A percentile compares a stretch with the other conserved stretches of the same genome.
These are phyloP conservation scores for Marasmius oreades DNA, from an alignment of 1,284 basidiomycete species.

Conservation along the genomic window DNA sequence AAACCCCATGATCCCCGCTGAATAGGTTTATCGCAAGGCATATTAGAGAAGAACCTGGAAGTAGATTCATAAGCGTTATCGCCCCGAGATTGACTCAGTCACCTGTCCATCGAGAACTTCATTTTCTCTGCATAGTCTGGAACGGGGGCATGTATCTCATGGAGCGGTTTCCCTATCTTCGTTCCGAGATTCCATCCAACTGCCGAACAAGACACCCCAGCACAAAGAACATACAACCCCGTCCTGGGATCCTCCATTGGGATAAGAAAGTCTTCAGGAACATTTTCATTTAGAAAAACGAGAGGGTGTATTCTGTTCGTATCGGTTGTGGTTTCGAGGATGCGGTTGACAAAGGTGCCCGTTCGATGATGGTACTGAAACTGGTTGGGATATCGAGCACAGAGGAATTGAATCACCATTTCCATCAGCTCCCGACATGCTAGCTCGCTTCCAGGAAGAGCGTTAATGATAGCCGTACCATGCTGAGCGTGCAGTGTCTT, in stretches of 20 bases:
- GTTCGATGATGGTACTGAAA: slow-evolving; percentile 33
- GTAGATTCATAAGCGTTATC: neutral
- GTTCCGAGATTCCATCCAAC: slow-evolving; percentile 43
- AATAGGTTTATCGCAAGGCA: slow-evolving; percentile 43
- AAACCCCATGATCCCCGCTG: slow-evolving; percentile 49
- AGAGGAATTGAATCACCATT: slow-evolving; percentile 48
- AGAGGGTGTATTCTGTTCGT: slow-evolving; percentile 31
- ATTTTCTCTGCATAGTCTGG: slow-evolving; percentile 48
- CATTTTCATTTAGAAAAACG: slow-evolving; percentile 40
- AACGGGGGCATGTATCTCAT: slow-evolving; percentile 42
- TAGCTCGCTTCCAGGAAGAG: slow-evolving; percentile 36
- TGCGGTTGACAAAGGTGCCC: slow-evolving; percentile 37
- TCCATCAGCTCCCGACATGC: slow-evolving; percentile 46
- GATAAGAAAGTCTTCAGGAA: slow-evolving; percentile 49
- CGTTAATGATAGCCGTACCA: slow-evolving; percentile 35
- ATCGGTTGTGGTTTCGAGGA: slow-evolving; percentile 33
- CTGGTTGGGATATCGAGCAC: slow-evolving; percentile 42
- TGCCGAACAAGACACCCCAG: slow-evolving; percentile 41
- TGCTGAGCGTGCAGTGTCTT: slow-evolving; percentile 33
- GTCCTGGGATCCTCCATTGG: slow-evolving; percentile 36
- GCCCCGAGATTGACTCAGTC: slow-evolving; percentile 11
- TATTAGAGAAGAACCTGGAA: slow-evolving; percentile 42
- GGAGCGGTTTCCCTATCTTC: slow-evolving; percentile 44
- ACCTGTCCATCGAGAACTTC: slow-evolving; percentile 47
- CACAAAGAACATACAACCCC: slow-evolving; percentile 38